Conservation (phyloP, 352 stramenopile genomes). For the Phytophthora palmivora region DNA sequence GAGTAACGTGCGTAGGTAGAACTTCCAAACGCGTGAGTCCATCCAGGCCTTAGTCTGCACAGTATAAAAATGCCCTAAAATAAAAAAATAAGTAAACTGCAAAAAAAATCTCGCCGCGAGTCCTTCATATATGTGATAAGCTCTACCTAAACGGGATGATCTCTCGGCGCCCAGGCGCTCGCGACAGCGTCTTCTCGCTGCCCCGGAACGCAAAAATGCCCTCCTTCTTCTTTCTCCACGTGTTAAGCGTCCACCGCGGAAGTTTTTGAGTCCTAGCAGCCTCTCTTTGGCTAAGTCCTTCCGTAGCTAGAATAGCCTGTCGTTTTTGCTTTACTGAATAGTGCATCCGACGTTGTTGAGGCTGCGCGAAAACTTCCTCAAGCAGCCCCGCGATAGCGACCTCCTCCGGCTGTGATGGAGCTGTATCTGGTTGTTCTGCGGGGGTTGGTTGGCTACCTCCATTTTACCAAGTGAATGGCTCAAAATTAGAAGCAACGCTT, state of each 20-base stretch:
- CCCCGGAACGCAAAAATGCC: constrained; percentile 12
- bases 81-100: background rate
- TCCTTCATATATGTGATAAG: constrained; percentile 24
- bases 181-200: constrained; percentile 11
- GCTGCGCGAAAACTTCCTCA: too few relatives aligned
- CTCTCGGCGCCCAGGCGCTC: constrained; percentile 4
- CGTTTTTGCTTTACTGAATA: too few relatives aligned
- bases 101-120: background rate
- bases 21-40: constrained; percentile 13
- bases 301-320: background rate
- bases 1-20: constrained; percentile 22
- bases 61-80: constrained; percentile 17
- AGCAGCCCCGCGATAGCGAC: too few relatives aligned
- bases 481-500: too few relatives aligned
- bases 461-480: too few relatives aligned
- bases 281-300: constrained; percentile 10
- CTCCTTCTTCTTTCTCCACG: background rate
- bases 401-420: too few relatives aligned
- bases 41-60: constrained; percentile 27
- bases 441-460: too few relatives aligned
- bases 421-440: too few relatives aligned
- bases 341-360: too few relatives aligned
- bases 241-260: constrained; percentile 6
- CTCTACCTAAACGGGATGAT: constrained; percentile 11
- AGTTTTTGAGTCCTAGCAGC: background rate